These are phyloP conservation scores for Pluteus cervinus DNA, from an alignment of 768 basidiomycete species.

Conservation along the genomic window DNA sequence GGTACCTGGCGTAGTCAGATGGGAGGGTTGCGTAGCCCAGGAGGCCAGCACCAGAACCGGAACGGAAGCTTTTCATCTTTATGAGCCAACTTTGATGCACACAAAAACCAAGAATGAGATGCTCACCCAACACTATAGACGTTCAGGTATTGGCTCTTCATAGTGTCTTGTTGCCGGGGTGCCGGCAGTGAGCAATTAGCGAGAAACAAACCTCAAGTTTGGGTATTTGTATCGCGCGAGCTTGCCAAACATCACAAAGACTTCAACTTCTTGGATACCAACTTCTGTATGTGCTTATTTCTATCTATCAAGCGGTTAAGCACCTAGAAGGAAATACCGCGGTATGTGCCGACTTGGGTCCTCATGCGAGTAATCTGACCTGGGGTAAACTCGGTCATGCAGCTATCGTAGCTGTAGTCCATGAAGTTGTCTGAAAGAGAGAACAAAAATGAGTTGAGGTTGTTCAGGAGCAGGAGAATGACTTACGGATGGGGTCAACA, in stretches of 20 bases:
- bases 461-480: constrained; percentile 8
- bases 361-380: constrained; percentile 8
- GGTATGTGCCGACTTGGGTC: constrained; percentile 4
- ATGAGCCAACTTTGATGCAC: neutral
- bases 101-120: neutral
- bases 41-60: constrained; percentile 22
- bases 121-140: constrained; percentile 31
- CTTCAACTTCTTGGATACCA: no score
- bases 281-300: no score
- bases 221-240: no score
- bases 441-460: neutral
- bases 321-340: neutral
- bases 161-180: constrained; percentile 19
- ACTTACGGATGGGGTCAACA: constrained; percentile 37
- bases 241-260: no score
- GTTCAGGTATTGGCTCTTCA: constrained; percentile 32
- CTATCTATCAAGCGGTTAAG: no score
- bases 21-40: constrained; percentile 49
- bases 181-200: no score
- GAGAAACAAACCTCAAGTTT: no score
- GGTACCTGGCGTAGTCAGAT: constrained; percentile 25
- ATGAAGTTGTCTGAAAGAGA: constrained; percentile 10
- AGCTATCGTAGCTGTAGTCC: constrained; percentile 10
- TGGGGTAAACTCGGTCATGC: constrained; percentile 8
- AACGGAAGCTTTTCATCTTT: constrained; percentile 14